Conservation (phyloP, 768 basidiomycete species). For the Amyloporia xantha region DNA sequence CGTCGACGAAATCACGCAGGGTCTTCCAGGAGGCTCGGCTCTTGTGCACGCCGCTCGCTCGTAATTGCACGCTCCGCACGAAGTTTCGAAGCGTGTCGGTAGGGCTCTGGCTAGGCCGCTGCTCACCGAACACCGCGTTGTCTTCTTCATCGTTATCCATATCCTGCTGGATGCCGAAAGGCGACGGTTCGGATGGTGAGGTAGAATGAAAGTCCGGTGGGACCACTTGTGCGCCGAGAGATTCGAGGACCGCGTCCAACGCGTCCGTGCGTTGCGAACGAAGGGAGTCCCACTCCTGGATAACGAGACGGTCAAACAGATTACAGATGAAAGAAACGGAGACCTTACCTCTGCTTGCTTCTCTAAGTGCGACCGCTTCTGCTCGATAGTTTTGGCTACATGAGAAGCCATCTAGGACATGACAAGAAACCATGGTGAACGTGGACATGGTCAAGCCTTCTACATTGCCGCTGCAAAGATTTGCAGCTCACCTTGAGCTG, state of each 20-base stretch:
- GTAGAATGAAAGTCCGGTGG: slow-evolving; percentile 72
- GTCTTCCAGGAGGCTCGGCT: slow-evolving; percentile 73
- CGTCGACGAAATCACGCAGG: slow-evolving; percentile 79
- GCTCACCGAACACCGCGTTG: slow-evolving; percentile 13
- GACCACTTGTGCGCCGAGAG: slow-evolving; percentile 64
- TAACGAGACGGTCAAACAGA: not conserved
- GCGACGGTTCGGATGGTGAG: slow-evolving; percentile 52
- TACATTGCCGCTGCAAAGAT: not conserved
- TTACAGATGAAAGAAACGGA: not conserved
- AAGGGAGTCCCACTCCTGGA: slow-evolving; percentile 65
- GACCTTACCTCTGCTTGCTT: slow-evolving; percentile 50
- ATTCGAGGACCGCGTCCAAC: slow-evolving; percentile 66
- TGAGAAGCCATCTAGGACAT: slow-evolving; percentile 53
- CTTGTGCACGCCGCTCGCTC: slow-evolving; percentile 14
- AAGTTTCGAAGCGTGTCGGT: slow-evolving; percentile 34
- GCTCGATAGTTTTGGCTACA: slow-evolving; percentile 70
- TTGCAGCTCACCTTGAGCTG: slow-evolving; percentile 61
- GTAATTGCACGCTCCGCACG: slow-evolving; percentile 12
- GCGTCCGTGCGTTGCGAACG: slow-evolving; percentile 54
- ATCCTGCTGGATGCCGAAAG: slow-evolving; percentile 70
- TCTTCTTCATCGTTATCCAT: slow-evolving; percentile 36
- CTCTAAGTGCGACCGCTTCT: slow-evolving; percentile 55
- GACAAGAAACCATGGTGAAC: too few species aligned
- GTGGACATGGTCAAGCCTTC: not conserved
- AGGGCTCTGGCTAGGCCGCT: slow-evolving; percentile 29